Percentiles rank a stretch among this genome's conserved stretches.
These are phyloP conservation scores for Amanita subjunquillea DNA, from an alignment of 768 basidiomycete genomes.

Conservation along the genomic window DNA sequence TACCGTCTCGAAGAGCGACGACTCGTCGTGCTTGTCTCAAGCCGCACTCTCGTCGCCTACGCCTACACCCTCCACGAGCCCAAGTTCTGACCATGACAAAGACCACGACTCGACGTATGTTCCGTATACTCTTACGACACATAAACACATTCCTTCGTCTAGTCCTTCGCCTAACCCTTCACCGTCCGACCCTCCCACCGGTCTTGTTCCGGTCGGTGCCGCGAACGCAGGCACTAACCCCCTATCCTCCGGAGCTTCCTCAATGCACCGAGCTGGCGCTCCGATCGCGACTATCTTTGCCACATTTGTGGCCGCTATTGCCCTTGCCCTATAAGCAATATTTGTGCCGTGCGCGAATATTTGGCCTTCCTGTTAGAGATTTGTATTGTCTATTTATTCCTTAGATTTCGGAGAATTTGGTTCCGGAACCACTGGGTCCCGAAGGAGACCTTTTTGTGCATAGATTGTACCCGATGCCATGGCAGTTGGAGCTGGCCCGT, in stretches of 20 bases:
- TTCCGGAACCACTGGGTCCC: not conserved
- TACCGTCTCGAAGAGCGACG: conserved; percentile 25
- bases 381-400: not conserved
- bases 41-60: conserved; percentile 4
- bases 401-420: not conserved
- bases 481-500: not conserved
- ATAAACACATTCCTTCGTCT: conserved; percentile 7
- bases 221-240: conserved; percentile 33
- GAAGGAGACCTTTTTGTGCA: not conserved
- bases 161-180: not conserved
- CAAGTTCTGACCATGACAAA: conserved; percentile 5
- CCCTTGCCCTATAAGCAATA: conserved; percentile 26
- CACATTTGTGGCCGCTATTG: conserved; percentile 26
- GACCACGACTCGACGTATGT: conserved; percentile 5
- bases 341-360: not conserved
- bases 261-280: conserved; percentile 26
- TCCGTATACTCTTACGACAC: no score
- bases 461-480: not conserved
- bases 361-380: not conserved
- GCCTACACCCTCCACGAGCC: conserved; percentile 3
- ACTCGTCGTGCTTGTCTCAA: conserved; percentile 25
- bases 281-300: conserved; percentile 28
- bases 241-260: conserved; percentile 21
- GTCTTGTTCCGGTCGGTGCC: conserved; percentile 28
- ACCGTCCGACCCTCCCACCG: not conserved